Conservation (phyloP, 1,284 basidiomycete species). For the Puccinia coronata region DNA sequence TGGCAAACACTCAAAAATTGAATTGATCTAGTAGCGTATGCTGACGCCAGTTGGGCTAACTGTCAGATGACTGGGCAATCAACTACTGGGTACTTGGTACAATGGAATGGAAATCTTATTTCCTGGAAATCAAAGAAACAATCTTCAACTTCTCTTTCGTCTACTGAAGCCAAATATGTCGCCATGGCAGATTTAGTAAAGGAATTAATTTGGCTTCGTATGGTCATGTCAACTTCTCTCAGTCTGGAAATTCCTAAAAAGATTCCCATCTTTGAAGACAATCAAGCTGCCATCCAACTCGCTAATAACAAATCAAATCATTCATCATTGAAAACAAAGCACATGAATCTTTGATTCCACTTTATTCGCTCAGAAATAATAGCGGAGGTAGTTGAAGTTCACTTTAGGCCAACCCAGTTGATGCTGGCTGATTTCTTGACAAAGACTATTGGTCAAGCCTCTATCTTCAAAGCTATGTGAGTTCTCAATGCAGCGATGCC, state of each 20-base stretch:
- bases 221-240: conserved; percentile 54
- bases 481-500: too few relatives aligned
- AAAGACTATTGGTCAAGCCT: too few relatives aligned
- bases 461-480: neutral
- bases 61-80: conserved; percentile 57
- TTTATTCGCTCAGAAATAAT: conserved; percentile 54
- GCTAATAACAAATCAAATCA: conserved; percentile 50
- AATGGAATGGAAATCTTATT: conserved; percentile 56
- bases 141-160: conserved; percentile 58
- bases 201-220: conserved; percentile 60
- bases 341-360: conserved; percentile 57
- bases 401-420: neutral
- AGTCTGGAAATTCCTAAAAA: conserved; percentile 44
- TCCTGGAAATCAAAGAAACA: conserved; percentile 61
- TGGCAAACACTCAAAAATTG: neutral
- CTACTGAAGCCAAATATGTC: conserved; percentile 33
- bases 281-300: conserved; percentile 54
- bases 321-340: conserved; percentile 55
- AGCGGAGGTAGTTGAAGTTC: neutral
- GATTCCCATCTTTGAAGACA: conserved; percentile 54
- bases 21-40: too few relatives aligned
- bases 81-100: conserved; percentile 60
- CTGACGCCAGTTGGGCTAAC: conserved; percentile 60
- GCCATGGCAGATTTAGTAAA: conserved; percentile 53
- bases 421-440: neutral